Base-by-base conservation (phyloP, 768 basidiomycete species). In the Naganishia kalamii region DNA sequence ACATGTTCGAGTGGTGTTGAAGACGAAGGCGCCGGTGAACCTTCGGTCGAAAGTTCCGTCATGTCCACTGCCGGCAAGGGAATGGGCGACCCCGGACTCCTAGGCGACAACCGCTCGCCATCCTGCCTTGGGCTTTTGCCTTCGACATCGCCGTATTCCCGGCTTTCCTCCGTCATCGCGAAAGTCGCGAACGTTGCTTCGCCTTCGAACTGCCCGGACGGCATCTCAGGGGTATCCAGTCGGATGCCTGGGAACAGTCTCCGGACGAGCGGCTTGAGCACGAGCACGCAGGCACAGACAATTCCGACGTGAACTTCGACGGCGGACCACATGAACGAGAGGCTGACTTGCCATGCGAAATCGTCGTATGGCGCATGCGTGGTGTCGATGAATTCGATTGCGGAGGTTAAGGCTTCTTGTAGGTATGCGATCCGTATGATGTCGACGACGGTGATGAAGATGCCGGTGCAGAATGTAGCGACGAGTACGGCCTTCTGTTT, bases 391-490 rank as follows among this genome's bases (percentile, higher is more conserved):
- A 48, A 41, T 13, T 54, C 47, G 37, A 54, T 29, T 21, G 48
- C 63, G 21, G 6, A 19, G 37, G 49, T 66, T 8, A 77, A 65
- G 6, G 76, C 73, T 23, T 70, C 63, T 51, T 77, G 76, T 1
- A 77, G 67, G 54, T 74, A 77, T n/a, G 67, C 73, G 47, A 77
- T 72, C 15, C 76, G 66, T 40, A 75, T 69, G 19, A 77, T 69
- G 47, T 77, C 76, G 65, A 77, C 74, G 37, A 75, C 66, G 17
- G 76, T 71, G 63, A 74, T 72, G 62, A 77, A 77, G 4, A 73
- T 70, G 4, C 76, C 76, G 37, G 72, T 72, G 60, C 71, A 69
- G 48, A 77, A 77, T 4, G 76, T 77, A 3, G 68, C 68, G 15
- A 77, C 70, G 33, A 77, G 64, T 7, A 72, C 70, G 57, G 71